Evolutionary conservation across 2,329 filamentous ascomycete species (phyloP), one percentile per base, ranked within the genome.

Genomic region (Colletotrichum karsti): DNA sequence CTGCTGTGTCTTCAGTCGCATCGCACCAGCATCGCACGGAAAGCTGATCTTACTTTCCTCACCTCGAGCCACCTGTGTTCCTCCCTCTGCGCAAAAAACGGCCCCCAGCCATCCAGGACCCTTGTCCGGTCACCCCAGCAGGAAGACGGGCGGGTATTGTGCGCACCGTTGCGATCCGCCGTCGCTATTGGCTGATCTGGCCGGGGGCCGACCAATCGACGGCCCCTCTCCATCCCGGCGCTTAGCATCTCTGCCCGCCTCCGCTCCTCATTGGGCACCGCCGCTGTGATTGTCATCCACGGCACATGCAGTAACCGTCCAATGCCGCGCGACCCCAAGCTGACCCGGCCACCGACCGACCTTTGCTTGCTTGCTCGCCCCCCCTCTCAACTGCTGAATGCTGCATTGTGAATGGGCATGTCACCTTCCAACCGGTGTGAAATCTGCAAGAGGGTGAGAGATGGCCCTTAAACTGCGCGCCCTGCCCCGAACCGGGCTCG

Each of bases 391-490:
- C n/a, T 51, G 63, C 33, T 39, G 53, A 46, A 54, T 28, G 53
- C 51, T 46, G 60, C 44, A 64, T 41, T 53, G 60, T 7, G 28
- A 35, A 22, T 8, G 50, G 30, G 10, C 50, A 37, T 35, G 28
- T n/a, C 50, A 53, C 28, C 6, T 26, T 28, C 35, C 7, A 20
- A n/a, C 28, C 13, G 33, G 26, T 39, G 60, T 44, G 26, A 24
- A 60, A 51, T 51, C 44, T 60, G 57, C 57, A 60, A 51, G 56
- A 26, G 26, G 35, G 24, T 26, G 37, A 51, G 42, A 26, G 42
- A 42, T 35, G 46, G 65, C 65, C 68, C 59, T 69, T 70, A 70
- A 70, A 70, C 68, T 68, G 65, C 41, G 48, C 50, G 24, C 67
- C 54, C 30, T 58, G 41, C 50, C 67, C 63, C 58, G 10, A 42